These are phyloP conservation scores for Poterioochromonas sp. DNA, from an alignment of 352 stramenopile species.

Conservation along the genomic window DNA sequence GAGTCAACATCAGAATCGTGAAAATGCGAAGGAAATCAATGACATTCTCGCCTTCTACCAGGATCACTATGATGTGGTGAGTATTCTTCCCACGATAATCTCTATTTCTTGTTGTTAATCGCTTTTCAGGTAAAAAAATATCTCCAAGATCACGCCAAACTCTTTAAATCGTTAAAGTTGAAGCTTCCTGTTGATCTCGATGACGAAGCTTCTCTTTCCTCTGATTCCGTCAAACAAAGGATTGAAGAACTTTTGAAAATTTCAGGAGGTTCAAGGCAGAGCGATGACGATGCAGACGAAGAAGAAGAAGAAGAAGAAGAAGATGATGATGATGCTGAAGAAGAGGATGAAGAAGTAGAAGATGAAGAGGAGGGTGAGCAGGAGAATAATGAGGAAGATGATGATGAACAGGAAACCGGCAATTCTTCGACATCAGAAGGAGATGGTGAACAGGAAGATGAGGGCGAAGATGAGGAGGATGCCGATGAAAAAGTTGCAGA, in stretches of 20 bases:
- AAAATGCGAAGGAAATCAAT: too few species aligned
- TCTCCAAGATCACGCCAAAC: neutral
- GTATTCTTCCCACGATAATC: too few species aligned
- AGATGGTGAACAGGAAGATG: conserved; percentile 10
- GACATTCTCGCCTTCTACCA: too few species aligned
- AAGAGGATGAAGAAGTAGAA: neutral
- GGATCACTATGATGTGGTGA: too few species aligned
- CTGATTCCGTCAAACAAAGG: neutral
- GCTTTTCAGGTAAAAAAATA: conserved; percentile 9
- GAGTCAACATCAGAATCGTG: too few species aligned
- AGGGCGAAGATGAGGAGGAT: neutral
- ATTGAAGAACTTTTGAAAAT: conserved; percentile 14
- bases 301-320: neutral
- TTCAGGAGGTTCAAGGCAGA: neutral
- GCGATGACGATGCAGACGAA: neutral
- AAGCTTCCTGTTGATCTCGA: neutral
- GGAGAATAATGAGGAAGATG: conserved; percentile 1
- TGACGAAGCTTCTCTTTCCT: neutral
- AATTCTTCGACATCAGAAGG: neutral
- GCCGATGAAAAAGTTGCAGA: neutral
- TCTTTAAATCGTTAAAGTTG: neutral
- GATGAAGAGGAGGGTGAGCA: neutral
- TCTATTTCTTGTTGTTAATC: too few species aligned
- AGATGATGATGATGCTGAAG: neutral
- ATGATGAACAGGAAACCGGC: neutral